Conservation (phyloP, 345 rosid genomes). For the Mercurialis annua region DNA sequence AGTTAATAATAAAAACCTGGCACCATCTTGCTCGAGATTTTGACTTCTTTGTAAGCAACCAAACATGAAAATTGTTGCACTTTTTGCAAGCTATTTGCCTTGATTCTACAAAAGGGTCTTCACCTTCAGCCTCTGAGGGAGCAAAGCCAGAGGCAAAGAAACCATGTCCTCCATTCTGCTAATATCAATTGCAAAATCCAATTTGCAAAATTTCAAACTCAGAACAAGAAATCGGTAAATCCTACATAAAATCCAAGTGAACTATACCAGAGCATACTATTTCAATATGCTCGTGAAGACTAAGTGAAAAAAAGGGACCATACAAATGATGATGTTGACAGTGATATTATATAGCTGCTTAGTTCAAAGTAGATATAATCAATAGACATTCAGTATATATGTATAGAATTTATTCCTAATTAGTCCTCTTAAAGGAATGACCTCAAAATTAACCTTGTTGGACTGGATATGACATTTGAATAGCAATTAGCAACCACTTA, state of each 20-base stretch:
- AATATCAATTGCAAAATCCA: conserved; percentile 24
- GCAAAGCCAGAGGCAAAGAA: conserved; percentile 61
- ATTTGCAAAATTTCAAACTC: conserved; percentile 17
- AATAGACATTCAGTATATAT: not conserved
- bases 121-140: conserved; percentile 52
- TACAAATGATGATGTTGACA: not conserved
- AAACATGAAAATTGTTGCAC: conserved; percentile 71
- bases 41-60: conserved; percentile 67
- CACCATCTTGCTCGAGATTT: conserved; percentile 98
- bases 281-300: not conserved
- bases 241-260: not conserved
- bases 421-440: not conserved
- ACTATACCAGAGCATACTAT: not conserved
- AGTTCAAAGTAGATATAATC: not conserved
- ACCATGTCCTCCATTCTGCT: conserved; percentile 54
- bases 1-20: conserved; percentile 56
- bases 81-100: conserved; percentile 87
- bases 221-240: conserved; percentile 2
- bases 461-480: not conserved
- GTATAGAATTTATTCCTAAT: not conserved
- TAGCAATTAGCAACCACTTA: not conserved
- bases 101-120: conserved; percentile 68
- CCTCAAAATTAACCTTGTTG: not conserved
- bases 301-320: not conserved
- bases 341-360: not conserved